phyloP scores from a whole-genome alignment of 1,284 basidiomycete species.

The Fomitopsis betulina region DNA sequence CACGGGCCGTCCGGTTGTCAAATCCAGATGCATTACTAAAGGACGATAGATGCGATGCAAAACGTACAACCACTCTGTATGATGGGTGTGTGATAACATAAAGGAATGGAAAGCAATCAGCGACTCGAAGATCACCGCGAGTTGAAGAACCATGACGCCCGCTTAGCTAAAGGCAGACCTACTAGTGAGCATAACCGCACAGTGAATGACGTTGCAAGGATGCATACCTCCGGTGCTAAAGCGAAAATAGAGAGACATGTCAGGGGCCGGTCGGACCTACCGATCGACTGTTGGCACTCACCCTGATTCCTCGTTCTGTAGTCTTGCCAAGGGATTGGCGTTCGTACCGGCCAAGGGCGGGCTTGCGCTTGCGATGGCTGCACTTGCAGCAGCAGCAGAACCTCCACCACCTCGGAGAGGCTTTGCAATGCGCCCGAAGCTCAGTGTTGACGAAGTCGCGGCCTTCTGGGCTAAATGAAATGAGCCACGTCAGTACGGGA shows the following conservation, averaged over 20 bases:
- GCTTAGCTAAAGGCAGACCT: slow-evolving; percentile 54
- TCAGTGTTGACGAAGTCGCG: slow-evolving; percentile 63
- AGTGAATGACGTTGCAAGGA: slow-evolving; percentile 6
- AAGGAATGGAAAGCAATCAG: slow-evolving; percentile 6
- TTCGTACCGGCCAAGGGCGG: slow-evolving; percentile 43
- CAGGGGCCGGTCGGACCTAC: background rate
- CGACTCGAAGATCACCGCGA: slow-evolving; percentile 44
- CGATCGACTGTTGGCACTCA: slow-evolving; percentile 38
- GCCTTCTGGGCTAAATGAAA: slow-evolving; percentile 67
- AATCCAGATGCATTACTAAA: slow-evolving; percentile 27
- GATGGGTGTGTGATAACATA: slow-evolving; percentile 22
- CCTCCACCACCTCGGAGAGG: slow-evolving; percentile 91
- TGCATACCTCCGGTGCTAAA: slow-evolving; percentile 26
- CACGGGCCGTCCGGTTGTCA: slow-evolving; percentile 9
- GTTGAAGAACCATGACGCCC: slow-evolving; percentile 87
- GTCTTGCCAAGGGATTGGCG: slow-evolving; percentile 57
- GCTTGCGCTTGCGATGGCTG: slow-evolving; percentile 30
- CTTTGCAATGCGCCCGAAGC: slow-evolving; percentile 94
- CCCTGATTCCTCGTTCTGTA: slow-evolving; percentile 80
- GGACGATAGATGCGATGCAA: slow-evolving; percentile 33
- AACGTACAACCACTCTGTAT: slow-evolving; percentile 29
- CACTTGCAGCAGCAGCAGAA: slow-evolving; percentile 34
- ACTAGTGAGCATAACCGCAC: slow-evolving; percentile 8
- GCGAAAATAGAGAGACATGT: slow-evolving; percentile 12
- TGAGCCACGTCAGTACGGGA: slow-evolving; percentile 11